Evolutionary conservation across 805 yeast genomes (phyloP).

Genomic region (Hagleromyces aurorensis): DNA sequence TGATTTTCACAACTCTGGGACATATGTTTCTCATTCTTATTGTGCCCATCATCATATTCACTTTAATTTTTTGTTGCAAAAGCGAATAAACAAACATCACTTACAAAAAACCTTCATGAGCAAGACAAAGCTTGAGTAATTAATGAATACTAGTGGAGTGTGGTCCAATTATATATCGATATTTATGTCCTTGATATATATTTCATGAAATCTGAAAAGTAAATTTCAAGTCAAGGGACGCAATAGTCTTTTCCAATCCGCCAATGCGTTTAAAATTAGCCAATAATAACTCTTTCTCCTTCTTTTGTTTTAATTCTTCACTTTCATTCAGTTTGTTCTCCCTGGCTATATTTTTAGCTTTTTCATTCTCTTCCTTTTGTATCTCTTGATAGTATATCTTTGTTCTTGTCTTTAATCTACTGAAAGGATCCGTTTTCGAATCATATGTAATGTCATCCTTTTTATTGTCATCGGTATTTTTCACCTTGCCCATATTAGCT

Average conservation of each 20-base stretch:
- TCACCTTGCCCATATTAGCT: conserved; percentile 65
- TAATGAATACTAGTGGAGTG: not conserved
- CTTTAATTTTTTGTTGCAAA: no score
- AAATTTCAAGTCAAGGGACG: conserved; percentile 35
- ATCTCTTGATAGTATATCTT: conserved; percentile 62
- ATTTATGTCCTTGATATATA: not conserved
- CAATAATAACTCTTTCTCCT: conserved; percentile 38
- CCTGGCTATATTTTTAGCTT: conserved; percentile 47
- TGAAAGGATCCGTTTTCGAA: conserved; percentile 69
- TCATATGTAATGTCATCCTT: conserved; percentile 32
- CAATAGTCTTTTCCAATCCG: conserved; percentile 45
- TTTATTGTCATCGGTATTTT: conserved; percentile 69
- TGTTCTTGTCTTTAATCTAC: conserved; percentile 81
- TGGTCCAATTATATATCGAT: not conserved
- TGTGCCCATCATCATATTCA: no score
- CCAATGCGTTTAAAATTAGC: conserved; percentile 54
- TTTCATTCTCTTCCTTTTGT: conserved; percentile 49
- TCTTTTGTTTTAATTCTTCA: conserved; percentile 37
- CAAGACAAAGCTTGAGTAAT: not conserved
- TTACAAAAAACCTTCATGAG: no score
- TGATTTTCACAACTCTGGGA: no score
- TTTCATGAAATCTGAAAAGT: conserved; percentile 25
- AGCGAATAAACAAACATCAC: no score
- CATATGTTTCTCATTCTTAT: no score
- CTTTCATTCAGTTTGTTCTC: conserved; percentile 35